phyloP scores from a whole-genome alignment of 495 filamentous ascomycete genomes.

The Xylaria longipes region DNA sequence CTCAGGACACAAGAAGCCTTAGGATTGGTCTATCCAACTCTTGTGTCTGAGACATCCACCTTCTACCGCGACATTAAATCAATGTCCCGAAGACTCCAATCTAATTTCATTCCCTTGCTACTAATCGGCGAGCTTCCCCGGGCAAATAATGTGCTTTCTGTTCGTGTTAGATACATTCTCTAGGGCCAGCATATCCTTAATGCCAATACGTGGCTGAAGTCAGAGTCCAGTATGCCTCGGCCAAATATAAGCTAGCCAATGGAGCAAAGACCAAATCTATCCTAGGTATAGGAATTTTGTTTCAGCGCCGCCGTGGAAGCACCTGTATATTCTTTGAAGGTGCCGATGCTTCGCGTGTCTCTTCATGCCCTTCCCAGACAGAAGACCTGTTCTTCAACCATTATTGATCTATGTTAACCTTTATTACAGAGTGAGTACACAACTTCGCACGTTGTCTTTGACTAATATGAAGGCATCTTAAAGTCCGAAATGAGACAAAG shows the following conservation, averaged over 20 bases:
- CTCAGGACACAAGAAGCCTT: background rate
- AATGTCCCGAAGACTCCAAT: conserved; percentile 2
- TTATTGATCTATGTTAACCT: background rate
- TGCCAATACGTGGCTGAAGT: background rate
- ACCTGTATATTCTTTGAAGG: background rate
- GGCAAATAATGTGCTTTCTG: background rate
- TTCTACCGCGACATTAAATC: background rate
- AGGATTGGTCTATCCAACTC: background rate
- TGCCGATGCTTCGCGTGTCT: background rate
- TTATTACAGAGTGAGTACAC: background rate
- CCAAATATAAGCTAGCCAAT: background rate
- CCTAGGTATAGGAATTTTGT: background rate
- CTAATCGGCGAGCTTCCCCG: background rate
- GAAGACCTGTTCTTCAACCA: too few relatives aligned
- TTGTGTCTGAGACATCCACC: conserved; percentile 5
- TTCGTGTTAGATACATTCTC: background rate
- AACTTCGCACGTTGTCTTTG: background rate
- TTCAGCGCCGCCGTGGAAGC: background rate
- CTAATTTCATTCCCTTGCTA: conserved; percentile 6
- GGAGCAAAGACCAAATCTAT: background rate
- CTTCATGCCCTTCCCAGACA: background rate
- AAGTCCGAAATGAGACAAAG: background rate
- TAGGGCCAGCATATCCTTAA: background rate
- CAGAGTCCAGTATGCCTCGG: background rate
- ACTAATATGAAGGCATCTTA: background rate